Conservation (phyloP, 208 protist species). For the Acanthamoeba quina region DNA sequence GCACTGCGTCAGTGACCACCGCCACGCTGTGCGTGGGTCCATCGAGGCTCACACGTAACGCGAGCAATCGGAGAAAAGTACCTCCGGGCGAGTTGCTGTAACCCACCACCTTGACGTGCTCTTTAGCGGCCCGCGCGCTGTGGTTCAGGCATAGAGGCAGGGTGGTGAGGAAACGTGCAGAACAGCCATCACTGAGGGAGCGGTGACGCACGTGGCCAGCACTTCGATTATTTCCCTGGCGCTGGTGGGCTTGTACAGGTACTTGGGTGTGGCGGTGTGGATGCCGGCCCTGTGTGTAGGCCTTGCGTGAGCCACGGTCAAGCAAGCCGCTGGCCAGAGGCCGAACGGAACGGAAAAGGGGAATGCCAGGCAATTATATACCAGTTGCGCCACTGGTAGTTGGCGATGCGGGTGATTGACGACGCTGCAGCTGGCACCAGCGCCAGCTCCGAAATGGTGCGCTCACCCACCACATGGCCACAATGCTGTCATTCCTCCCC, state of each 20-base stretch:
- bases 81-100: conserved; percentile 48
- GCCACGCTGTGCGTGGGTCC: neutral
- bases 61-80: neutral
- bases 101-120: conserved; percentile 55
- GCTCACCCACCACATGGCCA: neutral
- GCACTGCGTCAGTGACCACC: neutral
- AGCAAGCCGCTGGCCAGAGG: neutral
- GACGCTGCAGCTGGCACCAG: neutral
- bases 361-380: neutral
- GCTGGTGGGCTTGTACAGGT: conserved; percentile 36
- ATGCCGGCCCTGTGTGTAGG: conserved; percentile 9
- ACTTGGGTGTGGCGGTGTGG: conserved; percentile 29
- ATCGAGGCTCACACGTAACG: neutral
- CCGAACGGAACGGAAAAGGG: neutral
- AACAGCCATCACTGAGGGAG: neutral
- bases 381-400: conserved; percentile 23
- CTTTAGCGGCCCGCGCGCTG: neutral
- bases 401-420: neutral
- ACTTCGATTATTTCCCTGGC: conserved; percentile 66
- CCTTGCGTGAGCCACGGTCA: neutral
- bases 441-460: neutral
- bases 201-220: neutral
- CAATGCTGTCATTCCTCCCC: neutral
- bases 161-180: neutral
- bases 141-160: neutral